Evolutionary conservation across 2,329 filamentous ascomycete species (phyloP), one percentile per base, ranked within the genome.

Genomic region (Harringtonia lauricola): DNA sequence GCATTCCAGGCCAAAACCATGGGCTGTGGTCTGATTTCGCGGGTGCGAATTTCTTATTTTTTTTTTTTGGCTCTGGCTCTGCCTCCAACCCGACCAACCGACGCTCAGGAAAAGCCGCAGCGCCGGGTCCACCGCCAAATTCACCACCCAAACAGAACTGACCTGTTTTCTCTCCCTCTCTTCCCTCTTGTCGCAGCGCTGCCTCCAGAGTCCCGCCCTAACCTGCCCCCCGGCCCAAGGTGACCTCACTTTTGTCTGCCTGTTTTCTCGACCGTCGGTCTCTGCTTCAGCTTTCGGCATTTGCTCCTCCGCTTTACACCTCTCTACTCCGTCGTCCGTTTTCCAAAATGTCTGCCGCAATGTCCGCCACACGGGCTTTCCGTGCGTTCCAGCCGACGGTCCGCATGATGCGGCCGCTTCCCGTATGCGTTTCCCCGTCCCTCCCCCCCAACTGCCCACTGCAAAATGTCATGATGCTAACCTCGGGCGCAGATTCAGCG

Each of bases 391-490:
- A 71, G 64, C 76, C 76, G 54, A 79, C 78, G 53, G 66, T 66
- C 63, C 75, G 76, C 66, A 73, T 81, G 74, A 74, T 82, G 73
- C 69, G 70, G 62, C 79, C 83, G 54, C 65, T 86, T 59, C 85
- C 85, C 57, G 86, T 90, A 71, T 70, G 81, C 71, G 54, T 48
- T 6, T 4, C 37, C 6, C 7, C 24, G 7, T 10, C 24, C 10
- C 24, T 26, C 6, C 24, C 24, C 24, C 24, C 7, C 7, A 10
- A 7, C 24, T 26, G 6, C 24, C 10, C 7, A 7, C 24, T 6
- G 7, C 7, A 10, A 26, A 10, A 31, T 13, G 30, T 29, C 28
- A 45, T 39, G 29, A 51, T 55, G 51, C 48, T 50, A 44, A 51
- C 47, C 47, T 48, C 17, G 13, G 50, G 47, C 61, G 56, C 55